These are phyloP conservation scores for Echium plantagineum DNA, from an alignment of 257 asterid genomes.

Conservation along the genomic window DNA sequence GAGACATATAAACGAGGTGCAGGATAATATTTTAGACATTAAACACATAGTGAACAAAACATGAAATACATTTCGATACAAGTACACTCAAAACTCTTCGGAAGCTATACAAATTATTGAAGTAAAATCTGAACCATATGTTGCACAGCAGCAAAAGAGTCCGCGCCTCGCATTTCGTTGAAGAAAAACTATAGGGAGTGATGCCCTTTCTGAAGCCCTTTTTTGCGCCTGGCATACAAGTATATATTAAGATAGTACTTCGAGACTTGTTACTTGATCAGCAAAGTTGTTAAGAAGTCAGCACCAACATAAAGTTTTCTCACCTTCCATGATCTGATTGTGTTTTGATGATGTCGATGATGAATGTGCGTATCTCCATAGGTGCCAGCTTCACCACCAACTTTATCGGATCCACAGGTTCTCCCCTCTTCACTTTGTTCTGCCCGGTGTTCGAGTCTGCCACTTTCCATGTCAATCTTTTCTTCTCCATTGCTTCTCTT, in stretches of 20 bases:
- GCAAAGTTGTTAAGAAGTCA: not conserved
- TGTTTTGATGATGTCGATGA: constrained; percentile 28
- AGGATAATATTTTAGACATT: too few relatives aligned
- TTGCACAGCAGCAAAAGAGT: constrained; percentile 18
- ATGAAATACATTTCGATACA: too few relatives aligned
- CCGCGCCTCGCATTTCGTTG: not conserved
- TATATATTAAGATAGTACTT: not conserved
- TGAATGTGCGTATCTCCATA: constrained; percentile 82
- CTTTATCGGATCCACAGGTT: constrained; percentile 49
- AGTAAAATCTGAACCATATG: constrained; percentile 5
- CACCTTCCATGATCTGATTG: constrained; percentile 4
- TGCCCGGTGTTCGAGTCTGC: constrained; percentile 4
- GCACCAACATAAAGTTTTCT: not conserved
- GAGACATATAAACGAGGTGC: too few relatives aligned
- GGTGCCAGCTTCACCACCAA: constrained; percentile 66
- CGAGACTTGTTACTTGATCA: not conserved
- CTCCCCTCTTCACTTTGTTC: constrained; percentile 32
- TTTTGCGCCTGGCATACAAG: not conserved
- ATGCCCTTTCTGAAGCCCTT: not conserved
- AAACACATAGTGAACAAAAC: too few relatives aligned
- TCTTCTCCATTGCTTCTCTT: constrained; percentile 22
- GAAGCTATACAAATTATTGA: too few relatives aligned
- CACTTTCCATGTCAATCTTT: constrained; percentile 14
- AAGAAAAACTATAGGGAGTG: not conserved
- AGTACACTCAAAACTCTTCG: not conserved